Evolutionary conservation across 139 green algal genomes (phyloP).

Genomic region (Micractinium conductrix): DNA sequence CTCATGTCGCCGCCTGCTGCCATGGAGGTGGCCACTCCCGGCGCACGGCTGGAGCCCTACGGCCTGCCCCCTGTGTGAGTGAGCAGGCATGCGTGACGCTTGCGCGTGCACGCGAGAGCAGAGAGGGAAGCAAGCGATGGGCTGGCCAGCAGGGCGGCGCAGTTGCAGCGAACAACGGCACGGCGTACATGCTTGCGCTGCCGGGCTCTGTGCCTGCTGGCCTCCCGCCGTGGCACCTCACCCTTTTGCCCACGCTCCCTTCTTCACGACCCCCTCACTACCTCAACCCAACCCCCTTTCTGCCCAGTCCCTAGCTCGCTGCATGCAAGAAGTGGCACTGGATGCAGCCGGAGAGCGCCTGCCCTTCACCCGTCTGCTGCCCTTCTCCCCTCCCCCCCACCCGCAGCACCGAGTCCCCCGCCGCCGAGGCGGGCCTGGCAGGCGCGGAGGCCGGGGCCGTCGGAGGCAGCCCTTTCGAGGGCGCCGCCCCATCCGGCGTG

Average conservation of each 20-base stretch:
- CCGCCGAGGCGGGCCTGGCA: background rate
- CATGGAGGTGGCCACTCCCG: background rate
- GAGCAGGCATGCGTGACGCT: background rate
- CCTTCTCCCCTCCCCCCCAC: background rate
- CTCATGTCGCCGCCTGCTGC: slow-evolving; percentile 30
- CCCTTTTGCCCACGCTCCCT: too few species aligned
- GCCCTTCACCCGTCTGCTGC: background rate
- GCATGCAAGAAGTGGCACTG: too few species aligned
- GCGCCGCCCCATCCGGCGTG: background rate
- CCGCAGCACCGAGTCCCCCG: background rate
- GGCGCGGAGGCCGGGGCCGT: background rate
- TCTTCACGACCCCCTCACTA: too few species aligned
- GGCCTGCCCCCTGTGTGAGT: background rate
- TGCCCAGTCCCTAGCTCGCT: too few species aligned
- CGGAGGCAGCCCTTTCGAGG: background rate
- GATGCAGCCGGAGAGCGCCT: too few species aligned
- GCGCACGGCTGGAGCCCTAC: background rate
- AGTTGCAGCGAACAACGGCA: background rate
- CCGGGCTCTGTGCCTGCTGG: too few species aligned
- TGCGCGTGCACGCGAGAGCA: too few species aligned
- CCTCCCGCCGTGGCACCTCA: too few species aligned
- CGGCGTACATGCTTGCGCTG: too few species aligned
- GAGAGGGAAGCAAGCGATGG: too few species aligned
- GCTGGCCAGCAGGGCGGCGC: background rate
- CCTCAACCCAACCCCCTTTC: too few species aligned